Percentiles rank a stretch among this genome's conserved stretches.
Conservation (phyloP, 2,329 filamentous ascomycete genomes). For the Fusarium proliferatum region DNA sequence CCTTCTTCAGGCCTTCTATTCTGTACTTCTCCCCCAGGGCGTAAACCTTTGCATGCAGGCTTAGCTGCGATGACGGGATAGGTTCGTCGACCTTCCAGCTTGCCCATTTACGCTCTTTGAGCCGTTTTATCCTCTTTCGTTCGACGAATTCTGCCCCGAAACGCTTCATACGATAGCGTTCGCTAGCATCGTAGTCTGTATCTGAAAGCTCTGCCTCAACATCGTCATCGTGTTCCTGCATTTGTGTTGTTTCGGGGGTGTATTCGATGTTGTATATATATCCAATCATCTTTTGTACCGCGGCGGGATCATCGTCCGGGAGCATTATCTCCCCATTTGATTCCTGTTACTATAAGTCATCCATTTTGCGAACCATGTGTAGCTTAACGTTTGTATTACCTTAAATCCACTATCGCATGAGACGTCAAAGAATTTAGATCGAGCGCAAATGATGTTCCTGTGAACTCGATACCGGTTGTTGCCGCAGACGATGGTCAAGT, state of each 20-base stretch:
- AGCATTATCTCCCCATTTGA: background rate
- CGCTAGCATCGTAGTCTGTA: background rate
- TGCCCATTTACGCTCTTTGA: background rate
- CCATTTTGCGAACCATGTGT: too few species aligned
- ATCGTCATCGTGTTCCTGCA: rapidly evolving
- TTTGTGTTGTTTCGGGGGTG: rapidly evolving
- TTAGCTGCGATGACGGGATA: rapidly evolving
- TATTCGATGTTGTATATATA: constrained; percentile 23
- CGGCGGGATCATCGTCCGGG: constrained; percentile 4
- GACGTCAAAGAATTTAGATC: too few species aligned
- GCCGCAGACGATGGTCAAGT: constrained; percentile 11
- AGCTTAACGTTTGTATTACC: too few species aligned
- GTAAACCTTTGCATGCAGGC: background rate
- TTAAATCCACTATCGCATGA: too few species aligned
- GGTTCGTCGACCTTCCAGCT: background rate
- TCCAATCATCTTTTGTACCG: constrained; percentile 4
- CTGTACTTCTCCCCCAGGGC: background rate
- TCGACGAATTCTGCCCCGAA: rapidly evolving
- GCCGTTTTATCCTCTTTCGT: background rate
- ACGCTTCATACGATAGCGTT: rapidly evolving
- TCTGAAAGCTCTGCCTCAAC: background rate
- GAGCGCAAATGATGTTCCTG: background rate
- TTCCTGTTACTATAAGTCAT: background rate
- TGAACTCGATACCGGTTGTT: background rate
- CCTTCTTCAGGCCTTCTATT: rapidly evolving